A percentile compares a stretch with the other conserved stretches of the same genome.
phyloP scores from a whole-genome alignment of 352 stramenopile genomes.

The Phytophthora pistaciae region DNA sequence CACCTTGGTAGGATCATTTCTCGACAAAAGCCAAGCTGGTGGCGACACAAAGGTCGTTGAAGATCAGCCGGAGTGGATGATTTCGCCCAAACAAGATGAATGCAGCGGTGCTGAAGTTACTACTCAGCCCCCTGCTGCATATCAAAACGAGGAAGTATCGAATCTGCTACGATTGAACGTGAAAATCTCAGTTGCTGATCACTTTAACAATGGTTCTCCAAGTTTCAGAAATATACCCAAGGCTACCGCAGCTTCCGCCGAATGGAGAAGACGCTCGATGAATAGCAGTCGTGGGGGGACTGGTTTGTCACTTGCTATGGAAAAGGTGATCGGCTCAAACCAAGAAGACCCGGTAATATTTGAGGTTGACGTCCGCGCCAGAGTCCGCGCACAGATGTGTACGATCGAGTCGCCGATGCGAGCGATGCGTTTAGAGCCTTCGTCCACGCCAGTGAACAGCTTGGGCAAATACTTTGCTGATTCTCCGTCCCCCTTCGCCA shows the following conservation, averaged over 20 bases:
- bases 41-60: neutral
- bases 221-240: neutral
- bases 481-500: constrained; percentile 12
- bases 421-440: constrained; percentile 54
- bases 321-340: neutral
- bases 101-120: constrained; percentile 7
- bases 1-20: constrained; percentile 53
- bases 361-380: constrained; percentile 30
- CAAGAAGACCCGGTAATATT: constrained; percentile 6
- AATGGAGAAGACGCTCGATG: constrained; percentile 8
- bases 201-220: neutral
- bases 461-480: constrained; percentile 46
- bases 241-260: neutral
- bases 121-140: neutral
- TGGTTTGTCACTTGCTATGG: neutral
- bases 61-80: neutral
- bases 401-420: constrained; percentile 44
- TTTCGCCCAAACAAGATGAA: constrained; percentile 21
- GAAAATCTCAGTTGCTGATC: constrained; percentile 5
- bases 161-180: constrained; percentile 7
- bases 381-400: constrained; percentile 35
- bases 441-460: constrained; percentile 38
- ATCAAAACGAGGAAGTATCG: neutral
- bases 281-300: neutral
- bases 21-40: constrained; percentile 19